Conservation (phyloP, 345 rosid genomes). For the Eucalyptus albens region DNA sequence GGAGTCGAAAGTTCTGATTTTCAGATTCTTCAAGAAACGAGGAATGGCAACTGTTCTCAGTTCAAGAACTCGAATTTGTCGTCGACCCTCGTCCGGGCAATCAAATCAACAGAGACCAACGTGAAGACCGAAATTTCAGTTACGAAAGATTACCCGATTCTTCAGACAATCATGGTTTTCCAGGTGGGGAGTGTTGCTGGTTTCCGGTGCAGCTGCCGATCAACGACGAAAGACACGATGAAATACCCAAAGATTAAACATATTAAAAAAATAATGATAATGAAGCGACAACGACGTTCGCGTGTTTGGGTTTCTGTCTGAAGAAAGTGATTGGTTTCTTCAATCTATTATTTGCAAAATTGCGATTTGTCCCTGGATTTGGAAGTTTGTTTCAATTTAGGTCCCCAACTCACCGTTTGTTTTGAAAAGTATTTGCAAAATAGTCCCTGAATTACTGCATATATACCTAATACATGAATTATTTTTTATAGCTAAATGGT, state of each 20-base stretch:
- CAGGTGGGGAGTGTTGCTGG: not conserved
- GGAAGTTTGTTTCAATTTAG: not conserved
- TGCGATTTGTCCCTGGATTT: not conserved
- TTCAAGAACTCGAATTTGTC: not conserved
- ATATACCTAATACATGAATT: not conserved
- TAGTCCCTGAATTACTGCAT: not conserved
- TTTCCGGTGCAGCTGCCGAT: not conserved
- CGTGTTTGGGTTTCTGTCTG: not conserved
- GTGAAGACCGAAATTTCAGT: not conserved
- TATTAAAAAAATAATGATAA: not conserved
- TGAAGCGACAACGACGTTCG: not conserved
- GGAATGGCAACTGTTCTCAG: not conserved
- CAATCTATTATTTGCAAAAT: not conserved
- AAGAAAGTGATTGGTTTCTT: not conserved
- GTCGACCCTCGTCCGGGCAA: not conserved
- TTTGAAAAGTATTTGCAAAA: not conserved
- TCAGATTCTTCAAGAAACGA: not conserved
- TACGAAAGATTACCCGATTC: not conserved
- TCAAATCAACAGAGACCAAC: not conserved
- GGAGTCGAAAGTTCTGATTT: not conserved
- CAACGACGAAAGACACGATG: not conserved
- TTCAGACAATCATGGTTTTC: not conserved
- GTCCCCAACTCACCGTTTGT: not conserved
- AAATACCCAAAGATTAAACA: not conserved
- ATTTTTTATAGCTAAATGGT: not conserved